Base-by-base conservation (phyloP, 352 stramenopile genomes). In the Achlya hypogyna region DNA sequence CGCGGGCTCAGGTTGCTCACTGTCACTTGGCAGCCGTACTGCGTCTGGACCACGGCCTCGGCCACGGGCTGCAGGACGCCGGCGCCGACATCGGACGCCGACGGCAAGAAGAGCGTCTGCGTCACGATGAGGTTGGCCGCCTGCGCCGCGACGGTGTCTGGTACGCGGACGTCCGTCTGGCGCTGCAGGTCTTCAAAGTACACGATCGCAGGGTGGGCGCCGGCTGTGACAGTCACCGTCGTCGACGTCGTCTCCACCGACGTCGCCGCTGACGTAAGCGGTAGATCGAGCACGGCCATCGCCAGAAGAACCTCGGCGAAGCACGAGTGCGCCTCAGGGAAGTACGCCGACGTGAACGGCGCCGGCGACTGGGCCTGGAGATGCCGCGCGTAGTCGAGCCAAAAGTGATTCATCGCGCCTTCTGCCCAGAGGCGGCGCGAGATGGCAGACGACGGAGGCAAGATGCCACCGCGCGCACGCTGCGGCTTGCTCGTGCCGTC, bases 291-390 rank as follows among this genome's bases (percentile, higher is more conserved):
- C 31, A 91, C 72, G 8, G 78, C 73, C 20, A 88, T 42, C 4
- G 80, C 79, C 6, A 89, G 74, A 22, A 89, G 53, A 0, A 80
- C 72, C 54, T 89, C 79, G 0, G 77, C 82, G 0, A 87, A 69
- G 0, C 69, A 78, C 1, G 38, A 34, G 18, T 84, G 45, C 4
- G 79, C 77, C 40, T 82, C 77, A 0, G 79, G 75, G 25, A 89
- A 87, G 53, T 84, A 74, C 2, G 75, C 77, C 1, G 81, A 89
- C 20, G 88, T 38, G 31, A 91, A 91, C 16, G 51, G 56, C 0
- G 12, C 31, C 1, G 53, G 25, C 23, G 20, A 6, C 35, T 34
- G n/a, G 56, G 52, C 18, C 22, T 29, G 16, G 20, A 84, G 32
- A 47, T 88, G 54, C 18, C 72, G 59, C 14, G 81, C 79, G 62